Conservation (phyloP, 1,284 basidiomycete species). For the Cutaneotrichosporon cutaneum region DNA sequence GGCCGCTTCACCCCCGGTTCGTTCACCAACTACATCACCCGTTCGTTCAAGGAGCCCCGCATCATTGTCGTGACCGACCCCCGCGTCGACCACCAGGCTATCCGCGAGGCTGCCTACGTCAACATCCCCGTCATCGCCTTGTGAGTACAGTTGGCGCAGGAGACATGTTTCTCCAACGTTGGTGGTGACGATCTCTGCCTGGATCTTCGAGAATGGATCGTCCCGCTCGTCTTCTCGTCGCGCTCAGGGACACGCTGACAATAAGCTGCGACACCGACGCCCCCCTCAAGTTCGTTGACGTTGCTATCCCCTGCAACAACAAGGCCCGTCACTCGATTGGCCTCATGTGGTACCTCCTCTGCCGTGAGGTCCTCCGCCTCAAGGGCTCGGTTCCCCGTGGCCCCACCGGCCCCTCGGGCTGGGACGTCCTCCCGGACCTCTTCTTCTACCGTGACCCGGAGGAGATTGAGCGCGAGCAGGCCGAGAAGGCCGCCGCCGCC, state of each 20-base stretch:
- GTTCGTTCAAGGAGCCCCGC: conserved; percentile 99
- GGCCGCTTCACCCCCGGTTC: conserved; percentile 98
- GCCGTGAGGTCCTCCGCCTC: conserved; percentile 94
- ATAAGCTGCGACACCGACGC: conserved; percentile 86
- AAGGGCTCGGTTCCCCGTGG: conserved; percentile 88
- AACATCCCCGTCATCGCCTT: conserved; percentile 98
- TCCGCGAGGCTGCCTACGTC: conserved; percentile 98
- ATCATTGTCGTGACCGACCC: conserved; percentile 98
- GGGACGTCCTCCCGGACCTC: conserved; percentile 99
- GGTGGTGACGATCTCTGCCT: conserved; percentile 52
- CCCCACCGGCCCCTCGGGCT: conserved; percentile 78
- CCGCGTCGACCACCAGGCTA: conserved; percentile 98
- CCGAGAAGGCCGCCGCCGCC: conserved; percentile 78
- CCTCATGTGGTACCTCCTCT: conserved; percentile 98
- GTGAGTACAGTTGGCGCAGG: too few species aligned
- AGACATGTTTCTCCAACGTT: too few species aligned
- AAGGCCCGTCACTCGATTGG: conserved; percentile 96
- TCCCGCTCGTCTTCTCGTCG: too few species aligned
- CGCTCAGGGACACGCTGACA: too few species aligned
- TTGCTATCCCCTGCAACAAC: conserved; percentile 99
- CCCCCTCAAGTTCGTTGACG: conserved; percentile 93
- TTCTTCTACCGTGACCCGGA: conserved; percentile 99
- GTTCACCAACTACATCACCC: conserved; percentile 99
- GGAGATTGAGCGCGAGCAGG: conserved; percentile 95
- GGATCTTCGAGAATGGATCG: too few species aligned